Evolutionary conservation across 306 rosid genomes (phyloP), one percentile per base, ranked within the genome.

Genomic region (Quercus wislizeni): DNA sequence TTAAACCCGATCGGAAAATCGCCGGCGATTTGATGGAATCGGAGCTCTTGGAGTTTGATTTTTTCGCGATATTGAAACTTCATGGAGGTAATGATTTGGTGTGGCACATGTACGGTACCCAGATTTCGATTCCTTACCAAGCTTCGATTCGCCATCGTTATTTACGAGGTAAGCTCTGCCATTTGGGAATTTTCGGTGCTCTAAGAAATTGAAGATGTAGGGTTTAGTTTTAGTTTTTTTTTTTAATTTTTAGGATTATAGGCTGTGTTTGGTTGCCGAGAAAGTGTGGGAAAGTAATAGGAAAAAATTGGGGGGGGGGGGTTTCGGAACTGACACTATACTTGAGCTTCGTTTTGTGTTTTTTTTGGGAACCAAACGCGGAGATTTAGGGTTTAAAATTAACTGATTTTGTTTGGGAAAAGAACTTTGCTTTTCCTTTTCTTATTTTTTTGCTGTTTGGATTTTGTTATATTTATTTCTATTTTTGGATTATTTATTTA

Each of bases 21-120:
- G 76, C 84, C 81, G 97, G 86, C 82, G 86, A 82, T 76, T 95
- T 95, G 86, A 92, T 92, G 99, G 98, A 88, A 86, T 86, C 83
- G 81, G 73, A 64, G 69, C 76, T 72, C 69, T 46, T 13, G 10
- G 65, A 80, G 71, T 76, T 77, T 54, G 86, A 81, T 82, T 75
- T 76, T 76, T 84, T 41, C 46, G 46, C 52, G 52, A 20, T 68
- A 13, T 38, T 58, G 35, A 51, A 52, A 80, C 84, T 84, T 80
- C 78, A 91, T 91, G 94, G 98, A 88, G 92, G 85, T 77, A 46
- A 78, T 87, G 81, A 69, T 90, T 83, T 85, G 90, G 84, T 75
- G 86, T 61, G 69, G 85, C 82, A 71, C 88, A 64, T 89, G 90
- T 78, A 1, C 73, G 71, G 73, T 81, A 3, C 86, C 84, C 86